A percentile compares a stretch with the other conserved stretches of the same genome.
Evolutionary conservation across 1,284 basidiomycete species (phyloP).

Genomic region (Cryptococcus sp.): DNA sequence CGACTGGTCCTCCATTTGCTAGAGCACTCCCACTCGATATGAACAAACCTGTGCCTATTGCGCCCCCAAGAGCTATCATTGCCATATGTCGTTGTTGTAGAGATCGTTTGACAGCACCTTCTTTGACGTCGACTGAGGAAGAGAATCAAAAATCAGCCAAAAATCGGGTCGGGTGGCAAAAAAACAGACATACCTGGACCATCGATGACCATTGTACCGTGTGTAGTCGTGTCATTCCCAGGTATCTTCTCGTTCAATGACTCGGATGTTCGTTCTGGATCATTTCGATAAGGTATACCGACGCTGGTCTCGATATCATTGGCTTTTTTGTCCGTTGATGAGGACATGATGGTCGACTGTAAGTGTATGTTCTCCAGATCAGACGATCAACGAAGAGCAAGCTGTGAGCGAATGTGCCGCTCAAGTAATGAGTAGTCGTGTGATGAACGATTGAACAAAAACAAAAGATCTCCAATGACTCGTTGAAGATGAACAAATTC

Average conservation of each 20-base stretch:
- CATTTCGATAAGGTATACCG: no score
- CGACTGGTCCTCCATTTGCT: slow-evolving; percentile 50
- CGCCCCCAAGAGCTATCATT: slow-evolving; percentile 29
- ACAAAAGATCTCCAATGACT: no score
- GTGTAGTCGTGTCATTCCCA: background rate
- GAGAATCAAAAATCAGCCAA: background rate
- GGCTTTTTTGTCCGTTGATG: background rate
- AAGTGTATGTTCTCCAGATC: background rate
- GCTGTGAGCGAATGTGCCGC: no score
- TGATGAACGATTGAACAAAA: no score
- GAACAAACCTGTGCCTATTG: slow-evolving; percentile 46
- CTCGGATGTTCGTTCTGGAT: no score
- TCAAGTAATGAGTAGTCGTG: no score
- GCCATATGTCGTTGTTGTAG: slow-evolving; percentile 27
- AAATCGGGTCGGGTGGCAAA: no score
- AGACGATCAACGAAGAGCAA: no score
- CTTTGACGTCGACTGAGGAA: background rate
- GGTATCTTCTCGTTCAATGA: no score
- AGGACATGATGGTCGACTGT: background rate
- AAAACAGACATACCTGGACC: background rate
- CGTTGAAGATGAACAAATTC: no score
- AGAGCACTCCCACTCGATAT: slow-evolving; percentile 52
- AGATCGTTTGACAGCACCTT: background rate
- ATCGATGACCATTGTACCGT: background rate
- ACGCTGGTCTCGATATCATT: background rate